Base-by-base conservation (phyloP, 768 basidiomycete species). In the Hypsizygus marmoreus region DNA sequence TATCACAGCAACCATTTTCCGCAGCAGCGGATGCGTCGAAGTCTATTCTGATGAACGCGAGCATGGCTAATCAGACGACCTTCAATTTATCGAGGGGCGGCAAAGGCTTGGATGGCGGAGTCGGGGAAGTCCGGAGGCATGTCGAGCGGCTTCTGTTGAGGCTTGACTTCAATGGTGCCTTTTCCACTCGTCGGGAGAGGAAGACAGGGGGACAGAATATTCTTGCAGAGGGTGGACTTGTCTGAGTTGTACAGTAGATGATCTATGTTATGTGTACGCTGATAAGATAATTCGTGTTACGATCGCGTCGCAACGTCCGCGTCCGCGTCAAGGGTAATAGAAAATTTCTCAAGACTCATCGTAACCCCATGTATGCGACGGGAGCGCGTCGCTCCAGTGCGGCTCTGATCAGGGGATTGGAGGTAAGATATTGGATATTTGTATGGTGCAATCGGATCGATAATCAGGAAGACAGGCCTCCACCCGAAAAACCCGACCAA, bases 91-190 rank as follows among this genome's bases (percentile, higher is more conserved):
- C 75, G 8, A 76, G 70, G 61, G 74, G 72, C 5, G 71, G 66
- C 10, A 80, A 74, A 55, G 73, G 75, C 9, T 56, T 71, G 38
- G 85, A 84, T 47, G 77, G 75, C 43, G 82, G 82, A 28, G 47
- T 57, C 20, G 84, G 79, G 34, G 79, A 86, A 43, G 86, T 86
- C 43, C 75, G 86, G 31, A 74, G 91, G 52, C 90, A 90, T 60
- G 79, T 94, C 9, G 93, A 95, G 62, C 79, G 91, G 17, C 61
- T 95, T 44, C 63, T 95, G 31, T 71, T 95, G 24, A 79, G 90
- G 29, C 67, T 95, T 10, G 93, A 95, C 66, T 89, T 93, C 62
- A 93, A 91, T 55, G 88, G 85, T 10, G 79, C 74, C 35, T 81
- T 89, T 52, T 88, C 88, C 12, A 78, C 71, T 24, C 72, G 74